Evolutionary conservation across 257 asterid species (phyloP), one percentile per base, ranked within the genome.

Genomic region (Fraxinus americana): DNA sequence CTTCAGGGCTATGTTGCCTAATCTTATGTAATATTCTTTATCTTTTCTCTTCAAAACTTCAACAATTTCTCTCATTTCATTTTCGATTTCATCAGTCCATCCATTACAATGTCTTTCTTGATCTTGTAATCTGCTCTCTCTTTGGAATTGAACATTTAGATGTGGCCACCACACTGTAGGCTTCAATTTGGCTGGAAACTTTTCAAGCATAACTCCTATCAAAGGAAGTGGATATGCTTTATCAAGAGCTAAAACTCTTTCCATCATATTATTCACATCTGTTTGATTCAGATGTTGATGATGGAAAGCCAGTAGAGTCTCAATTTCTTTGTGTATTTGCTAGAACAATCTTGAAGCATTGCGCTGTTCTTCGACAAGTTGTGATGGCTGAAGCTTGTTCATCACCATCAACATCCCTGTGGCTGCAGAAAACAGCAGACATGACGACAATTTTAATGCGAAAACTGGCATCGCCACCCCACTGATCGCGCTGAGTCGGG

Each of bases 351-450:
- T 78, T 5, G 80, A 16, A 0, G 83, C 83, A 67, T 50, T 78
- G 1, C 83, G 75, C 66, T 82, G 86, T 54, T 82, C 83, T 50
- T 82, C 86, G 23, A 75, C 86, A 19, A 82, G 83, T 72, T 82
- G 86, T 1, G 86, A 78, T 34, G 86, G 86, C 67, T 82, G 86
- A 41, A 82, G 72, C 68, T 82, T 78, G 80, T 82, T 82, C 78
- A 82, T 71, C 71, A 75, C 73, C 71, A 32, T 1, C 72, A 78
- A 19, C 75, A 82, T 35, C 67, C 75, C 83, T 0, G 86, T 71
- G 39, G 78, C 86, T 1, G 80, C 80, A 10, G 65, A 67, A 27
- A 74, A 82, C 73, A 82, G 11, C 43, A 35, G 19, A 21, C 71
- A 66, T 0, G 85, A 74, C 0, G 85, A 41, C 1, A 59, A 19